phyloP scores from a whole-genome alignment of 495 filamentous ascomycete species.

The Penicillium nucicola region DNA sequence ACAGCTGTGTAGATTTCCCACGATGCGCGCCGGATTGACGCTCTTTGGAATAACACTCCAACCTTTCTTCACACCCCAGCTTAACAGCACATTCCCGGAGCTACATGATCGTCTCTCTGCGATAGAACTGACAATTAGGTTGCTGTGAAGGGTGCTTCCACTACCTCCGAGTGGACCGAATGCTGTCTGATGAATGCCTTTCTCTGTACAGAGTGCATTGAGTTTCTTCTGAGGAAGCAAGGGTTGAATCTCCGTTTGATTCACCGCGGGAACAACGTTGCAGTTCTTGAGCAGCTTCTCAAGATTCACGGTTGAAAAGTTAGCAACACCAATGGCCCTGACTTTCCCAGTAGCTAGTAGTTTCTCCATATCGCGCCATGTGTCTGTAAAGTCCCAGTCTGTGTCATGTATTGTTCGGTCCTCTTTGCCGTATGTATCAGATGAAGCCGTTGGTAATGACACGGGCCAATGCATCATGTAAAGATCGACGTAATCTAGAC shows the following conservation, averaged over 20 bases:
- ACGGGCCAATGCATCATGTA: constrained; percentile 66
- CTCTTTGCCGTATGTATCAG: constrained; percentile 27
- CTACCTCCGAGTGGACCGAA: constrained; percentile 60
- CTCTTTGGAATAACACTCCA: constrained; percentile 62
- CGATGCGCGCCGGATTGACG: constrained; percentile 44
- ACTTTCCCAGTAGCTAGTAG: constrained; percentile 53
- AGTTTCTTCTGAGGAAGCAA: constrained; percentile 56
- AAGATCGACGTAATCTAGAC: constrained; percentile 61
- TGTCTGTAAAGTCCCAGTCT: constrained; percentile 42
- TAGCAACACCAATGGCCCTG: constrained; percentile 55
- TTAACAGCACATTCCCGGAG: constrained; percentile 57
- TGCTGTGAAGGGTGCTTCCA: constrained; percentile 48
- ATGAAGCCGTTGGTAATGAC: constrained; percentile 51
- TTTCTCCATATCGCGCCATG: constrained; percentile 52
- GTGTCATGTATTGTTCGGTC: constrained; percentile 42
- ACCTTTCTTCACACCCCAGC: constrained; percentile 57
- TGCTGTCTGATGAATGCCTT: constrained; percentile 58
- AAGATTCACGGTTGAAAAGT: constrained; percentile 46
- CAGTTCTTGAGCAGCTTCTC: constrained; percentile 42
- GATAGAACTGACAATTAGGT: constrained; percentile 51
- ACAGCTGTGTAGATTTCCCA: constrained; percentile 48
- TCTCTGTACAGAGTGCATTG: constrained; percentile 44
- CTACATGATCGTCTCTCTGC: constrained; percentile 50
- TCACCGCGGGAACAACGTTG: constrained; percentile 56
- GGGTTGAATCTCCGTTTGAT: constrained; percentile 58